Evolutionary conservation across 139 green algal genomes (phyloP), one percentile per base, ranked within the genome.

Genomic region (Chlorella sp.): DNA sequence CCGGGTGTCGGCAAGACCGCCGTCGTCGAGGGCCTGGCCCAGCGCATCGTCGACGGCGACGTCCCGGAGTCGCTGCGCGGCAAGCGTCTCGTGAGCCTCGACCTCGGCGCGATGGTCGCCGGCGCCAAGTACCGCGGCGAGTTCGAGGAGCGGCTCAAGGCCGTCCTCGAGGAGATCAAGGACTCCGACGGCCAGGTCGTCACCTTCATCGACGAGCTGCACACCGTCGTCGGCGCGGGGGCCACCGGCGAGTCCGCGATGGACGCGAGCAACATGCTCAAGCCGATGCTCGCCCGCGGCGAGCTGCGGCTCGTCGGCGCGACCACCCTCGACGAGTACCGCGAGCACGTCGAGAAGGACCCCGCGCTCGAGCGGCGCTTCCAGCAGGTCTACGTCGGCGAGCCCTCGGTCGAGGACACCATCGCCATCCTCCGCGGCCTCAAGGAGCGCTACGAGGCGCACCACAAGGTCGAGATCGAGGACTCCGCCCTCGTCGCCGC

Each of bases 151-250:
- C 86, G 94, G 26, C 86, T 98, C 62, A 94, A 95, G 74, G 87
- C 79, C 5, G 88, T 87, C 63, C 92, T 96, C 67, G 89, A 93
- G 78, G 90, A 96, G 86, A 87, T 96, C 70, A 84, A 82, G 20
- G 31, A 62, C 67, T 68, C 72, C 14, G 82, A 91, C 67, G 85
- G 82, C 60, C 83, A 85, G 61, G 89, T 93, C 36, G 80, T 98
- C 32, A 88, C 97, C 50, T 98, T 98, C 89, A 97, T 98, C 69
- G 93, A 98, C 78, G 92, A 96, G 77, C 96, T 98, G 75, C 94
- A 98, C 87, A 97, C 85, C 59, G 91, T 98, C 31, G 89, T 90
- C 1, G 89, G 89, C 1, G 14, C 49, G 49, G 14, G 14, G 14
- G 49, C 49, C 14, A 14, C 49, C 49, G 20, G 20, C 20, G 81